Base-by-base conservation (phyloP, 2,329 filamentous ascomycete genomes). In the Macrophomina phaseolina region DNA sequence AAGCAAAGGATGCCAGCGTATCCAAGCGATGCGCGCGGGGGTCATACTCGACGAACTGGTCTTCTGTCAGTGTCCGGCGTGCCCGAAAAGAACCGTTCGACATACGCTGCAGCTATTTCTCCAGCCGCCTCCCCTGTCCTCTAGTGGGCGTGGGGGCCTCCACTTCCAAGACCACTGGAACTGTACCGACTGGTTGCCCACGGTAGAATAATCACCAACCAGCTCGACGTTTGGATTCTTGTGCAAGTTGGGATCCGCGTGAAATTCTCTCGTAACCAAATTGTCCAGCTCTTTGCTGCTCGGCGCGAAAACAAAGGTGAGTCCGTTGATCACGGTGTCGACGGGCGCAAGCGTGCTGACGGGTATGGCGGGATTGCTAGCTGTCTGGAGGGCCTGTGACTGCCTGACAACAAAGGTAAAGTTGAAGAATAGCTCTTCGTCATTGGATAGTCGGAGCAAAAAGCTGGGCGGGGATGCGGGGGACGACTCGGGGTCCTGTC, bases 81-180 rank as follows among this genome's bases (percentile, higher is more conserved):
- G 2, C n/a, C 12, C 9, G 5, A 38, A 5, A 11, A 34, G 16
- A 38, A 28, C 23, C 12, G 6, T 18, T 32, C 12, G 28, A 80
- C 86, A 69, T 83, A 93, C 90, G 77, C 93, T 97, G 84, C 95
- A 98, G 73, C 90, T 91, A 76, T 96, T 98, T 75, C 93, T 91
- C 94, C 95, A 99, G 52, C 95, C 95, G 67, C 93, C 93, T 36
- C 91, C 92, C 73, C 88, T 88, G 76, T 97, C 94, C 75, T 97
- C 94, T 16, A 82, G 81, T 14, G 82, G 75, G 83, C 93, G 97
- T 45, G 95, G 95, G 8, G 95, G 92, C 76, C 91, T 93, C 93
- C 94, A 99, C 83, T 91, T 95, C 95, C 95, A 99, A 7, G 90
- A 90, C 93, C 94, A 99, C 70, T 94, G 91, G 76, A 97, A 97